Base-by-base conservation (phyloP, 257 asterid genomes). In the Lycium barbarum region DNA sequence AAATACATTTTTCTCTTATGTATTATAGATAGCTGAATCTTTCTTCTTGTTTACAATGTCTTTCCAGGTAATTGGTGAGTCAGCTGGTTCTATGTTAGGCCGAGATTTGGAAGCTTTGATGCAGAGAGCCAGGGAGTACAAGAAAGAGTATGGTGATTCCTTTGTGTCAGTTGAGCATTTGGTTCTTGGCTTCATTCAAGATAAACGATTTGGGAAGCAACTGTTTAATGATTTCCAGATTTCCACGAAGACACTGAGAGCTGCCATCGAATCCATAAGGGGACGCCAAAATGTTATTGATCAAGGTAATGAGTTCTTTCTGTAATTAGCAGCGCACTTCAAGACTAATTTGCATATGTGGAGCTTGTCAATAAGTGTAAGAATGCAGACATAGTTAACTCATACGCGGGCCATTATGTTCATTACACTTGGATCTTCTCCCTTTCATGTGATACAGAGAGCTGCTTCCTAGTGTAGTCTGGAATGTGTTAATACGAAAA, bases 161-260 rank as follows among this genome's bases (percentile, higher is more conserved):
- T 95, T 86, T 89, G 91, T 97, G 62, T 94, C 99, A 3, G 98
- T 94, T 73, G 99, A 97, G 90, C 99, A 97, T 95, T 88, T 97
- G 83, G 95, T 97, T 89, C 97, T 97, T 66, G 98, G 93, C 68
- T 95, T 91, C 86, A 55, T 86, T 14, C 89, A 91, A 85, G 99
- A 95, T 88, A 93, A 88, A 82, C 89, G 99, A 73, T 95, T 95
- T 6, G 99, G 99, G 67, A 94, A 92, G 90, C 98, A 93, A 74
- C 68, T 95, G 82, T 91, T 89, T 58, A 91, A 87, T 90, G 98
- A 95, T 84, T 94, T 94, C 84, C 94, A 93, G 80, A 85, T 95
- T 80, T 84, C 97, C 47, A 86, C 49, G 84, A 94, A 89, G 87
- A 82, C 90, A 26, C 49, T 97, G 59, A 95, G 90, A 88, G 97